These are phyloP conservation scores for Agrostemma githago DNA, from an alignment of 148 eudicot species.

Conservation along the genomic window DNA sequence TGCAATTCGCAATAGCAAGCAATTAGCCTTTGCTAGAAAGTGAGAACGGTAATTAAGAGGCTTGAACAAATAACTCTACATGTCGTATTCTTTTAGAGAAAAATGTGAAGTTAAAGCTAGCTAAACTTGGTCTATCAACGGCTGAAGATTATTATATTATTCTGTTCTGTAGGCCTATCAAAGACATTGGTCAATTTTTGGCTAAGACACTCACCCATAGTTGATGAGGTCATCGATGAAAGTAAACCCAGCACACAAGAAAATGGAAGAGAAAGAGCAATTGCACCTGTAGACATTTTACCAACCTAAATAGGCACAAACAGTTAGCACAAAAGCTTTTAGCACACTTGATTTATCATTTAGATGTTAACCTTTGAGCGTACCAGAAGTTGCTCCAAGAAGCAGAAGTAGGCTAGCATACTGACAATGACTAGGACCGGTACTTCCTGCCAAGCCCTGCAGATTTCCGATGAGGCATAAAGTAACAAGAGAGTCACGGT, in stretches of 20 bases:
- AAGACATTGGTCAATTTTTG: too few species aligned
- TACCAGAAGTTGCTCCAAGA: slow-evolving; percentile 60
- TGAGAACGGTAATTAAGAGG: neutral
- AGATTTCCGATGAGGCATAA: slow-evolving; percentile 13
- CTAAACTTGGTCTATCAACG: neutral
- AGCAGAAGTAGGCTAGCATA: slow-evolving; percentile 52
- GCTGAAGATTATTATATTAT: too few species aligned
- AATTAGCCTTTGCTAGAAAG: neutral
- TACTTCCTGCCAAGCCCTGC: slow-evolving; percentile 90
- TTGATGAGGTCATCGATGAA: slow-evolving; percentile 78
- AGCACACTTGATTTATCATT: slow-evolving; percentile 1
- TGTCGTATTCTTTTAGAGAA: neutral
- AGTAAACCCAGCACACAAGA: slow-evolving; percentile 81
- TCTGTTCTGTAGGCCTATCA: too few species aligned
- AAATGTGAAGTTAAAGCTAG: neutral
- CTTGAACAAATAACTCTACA: neutral
- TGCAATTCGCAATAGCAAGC: slow-evolving; percentile 20
- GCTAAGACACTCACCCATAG: slow-evolving; percentile 57
- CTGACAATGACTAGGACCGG: slow-evolving; percentile 85
- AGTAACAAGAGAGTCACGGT: neutral
- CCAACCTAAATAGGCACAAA: slow-evolving; percentile 46
- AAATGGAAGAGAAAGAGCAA: slow-evolving; percentile 87
- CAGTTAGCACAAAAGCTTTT: neutral
- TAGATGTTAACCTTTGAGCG: slow-evolving; percentile 1
- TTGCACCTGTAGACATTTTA: slow-evolving; percentile 69